Conservation (phyloP, 2,329 filamentous ascomycete genomes). For the Penicillium sp. region DNA sequence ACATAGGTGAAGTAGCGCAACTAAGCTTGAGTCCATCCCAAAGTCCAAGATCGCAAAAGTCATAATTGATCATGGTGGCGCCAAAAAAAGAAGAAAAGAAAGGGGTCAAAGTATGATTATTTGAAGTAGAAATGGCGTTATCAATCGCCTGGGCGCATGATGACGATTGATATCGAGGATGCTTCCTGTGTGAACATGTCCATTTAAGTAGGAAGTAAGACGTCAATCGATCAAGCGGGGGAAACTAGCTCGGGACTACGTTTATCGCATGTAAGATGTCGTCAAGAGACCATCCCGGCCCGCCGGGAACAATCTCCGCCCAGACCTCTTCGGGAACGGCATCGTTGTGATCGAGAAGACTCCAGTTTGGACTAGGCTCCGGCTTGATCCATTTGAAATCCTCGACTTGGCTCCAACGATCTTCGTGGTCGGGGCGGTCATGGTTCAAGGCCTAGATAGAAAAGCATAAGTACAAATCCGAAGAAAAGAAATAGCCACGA, state of each 20-base stretch:
- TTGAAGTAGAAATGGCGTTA: neutral
- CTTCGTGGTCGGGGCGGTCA: constrained; percentile 42
- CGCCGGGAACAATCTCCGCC: constrained; percentile 65
- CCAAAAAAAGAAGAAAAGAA: neutral
- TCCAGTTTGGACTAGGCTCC: constrained; percentile 86
- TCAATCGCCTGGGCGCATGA: neutral
- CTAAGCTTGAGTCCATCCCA: neutral
- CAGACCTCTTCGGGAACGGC: constrained; percentile 64
- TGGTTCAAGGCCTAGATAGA: constrained; percentile 30
- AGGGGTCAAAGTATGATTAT: neutral
- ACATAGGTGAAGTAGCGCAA: neutral
- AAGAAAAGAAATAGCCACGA: neutral
- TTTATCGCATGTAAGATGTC: constrained; percentile 57
- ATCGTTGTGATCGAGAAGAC: constrained; percentile 59
- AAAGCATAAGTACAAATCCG: constrained; percentile 3
- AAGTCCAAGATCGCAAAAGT: neutral
- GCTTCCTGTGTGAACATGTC: neutral
- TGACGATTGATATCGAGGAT: neutral
- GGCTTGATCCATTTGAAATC: constrained; percentile 97
- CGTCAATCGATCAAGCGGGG: neutral
- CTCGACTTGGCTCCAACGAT: constrained; percentile 86
- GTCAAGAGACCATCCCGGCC: constrained; percentile 59
- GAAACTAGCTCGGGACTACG: constrained; percentile 19
- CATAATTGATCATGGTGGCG: neutral
- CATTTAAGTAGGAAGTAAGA: neutral